Conservation (phyloP, 441 rosid species). For the Kokia cookei region DNA sequence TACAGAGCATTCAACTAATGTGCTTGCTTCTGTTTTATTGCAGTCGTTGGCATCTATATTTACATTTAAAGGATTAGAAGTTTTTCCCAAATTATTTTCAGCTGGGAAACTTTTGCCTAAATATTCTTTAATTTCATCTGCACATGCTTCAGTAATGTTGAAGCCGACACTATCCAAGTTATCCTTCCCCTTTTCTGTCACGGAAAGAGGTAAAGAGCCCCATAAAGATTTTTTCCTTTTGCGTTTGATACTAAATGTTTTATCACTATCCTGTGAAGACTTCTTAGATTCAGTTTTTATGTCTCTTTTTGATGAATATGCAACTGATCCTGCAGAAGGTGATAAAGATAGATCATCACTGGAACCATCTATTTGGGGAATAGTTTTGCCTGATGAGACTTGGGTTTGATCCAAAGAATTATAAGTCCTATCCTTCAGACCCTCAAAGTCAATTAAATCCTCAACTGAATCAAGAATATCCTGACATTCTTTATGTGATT, state of each 20-base stretch:
- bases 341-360: slow-evolving; percentile 34
- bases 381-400: slow-evolving; percentile 34
- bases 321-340: slow-evolving; percentile 29
- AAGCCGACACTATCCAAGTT: slow-evolving; percentile 26
- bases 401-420: slow-evolving; percentile 19
- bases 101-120: slow-evolving; percentile 10
- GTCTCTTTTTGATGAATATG: slow-evolving; percentile 35
- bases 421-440: slow-evolving; percentile 34
- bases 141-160: slow-evolving; percentile 22
- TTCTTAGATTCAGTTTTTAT: slow-evolving; percentile 32
- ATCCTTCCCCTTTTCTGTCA: slow-evolving; percentile 25
- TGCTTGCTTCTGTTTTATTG: slow-evolving; percentile 24
- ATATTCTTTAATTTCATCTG: slow-evolving; percentile 27
- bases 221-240: slow-evolving; percentile 45
- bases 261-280: slow-evolving; percentile 21
- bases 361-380: slow-evolving; percentile 46
- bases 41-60: slow-evolving; percentile 24
- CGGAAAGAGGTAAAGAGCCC: slow-evolving; percentile 67
- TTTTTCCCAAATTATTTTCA: slow-evolving; percentile 26
- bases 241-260: slow-evolving; percentile 23
- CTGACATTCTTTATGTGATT: slow-evolving; percentile 93
- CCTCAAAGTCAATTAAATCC: slow-evolving; percentile 39
- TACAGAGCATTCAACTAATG: slow-evolving; percentile 50
- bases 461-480: slow-evolving; percentile 93
- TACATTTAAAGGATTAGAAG: slow-evolving; percentile 21